Percentiles rank a stretch among this genome's conserved stretches.
These are phyloP conservation scores for Vitis rotundifolia DNA, from an alignment of 164 flowering plant genomes.

Conservation along the genomic window DNA sequence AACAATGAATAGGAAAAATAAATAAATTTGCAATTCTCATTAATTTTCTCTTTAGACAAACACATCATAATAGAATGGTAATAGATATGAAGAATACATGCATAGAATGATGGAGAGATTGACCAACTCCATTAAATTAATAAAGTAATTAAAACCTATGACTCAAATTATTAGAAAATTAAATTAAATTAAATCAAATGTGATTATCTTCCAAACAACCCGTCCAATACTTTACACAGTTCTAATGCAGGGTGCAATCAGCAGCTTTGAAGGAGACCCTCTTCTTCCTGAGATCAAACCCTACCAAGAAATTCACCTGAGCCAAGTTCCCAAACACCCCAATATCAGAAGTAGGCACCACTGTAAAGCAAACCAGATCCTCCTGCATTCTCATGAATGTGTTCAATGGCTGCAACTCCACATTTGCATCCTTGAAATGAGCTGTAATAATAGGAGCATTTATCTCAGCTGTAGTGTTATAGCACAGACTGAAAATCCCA, in stretches of 20 bases:
- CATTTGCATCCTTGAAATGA: slow-evolving; percentile 23
- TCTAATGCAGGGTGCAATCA: neutral
- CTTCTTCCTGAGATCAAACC: neutral
- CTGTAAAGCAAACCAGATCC: slow-evolving; percentile 12
- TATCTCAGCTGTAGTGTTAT: neutral
- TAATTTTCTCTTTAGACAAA: no score
- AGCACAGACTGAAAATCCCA: slow-evolving; percentile 11
- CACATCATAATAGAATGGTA: no score
- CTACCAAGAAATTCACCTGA: neutral
- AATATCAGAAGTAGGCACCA: neutral
- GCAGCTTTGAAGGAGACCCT: neutral
- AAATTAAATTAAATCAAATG: no score
- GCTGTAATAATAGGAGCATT: slow-evolving; percentile 9
- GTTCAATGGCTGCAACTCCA: slow-evolving; percentile 10
- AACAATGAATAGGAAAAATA: no score
- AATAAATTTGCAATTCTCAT: no score
- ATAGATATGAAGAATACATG: no score
- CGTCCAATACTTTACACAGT: no score
- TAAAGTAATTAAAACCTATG: no score
- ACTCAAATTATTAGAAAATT: no score
- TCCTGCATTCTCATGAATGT: slow-evolving; percentile 13
- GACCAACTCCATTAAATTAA: no score
- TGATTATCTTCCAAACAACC: no score
- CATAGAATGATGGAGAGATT: no score
- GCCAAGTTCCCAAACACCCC: slow-evolving; percentile 20